A percentile compares a stretch with the other conserved stretches of the same genome.
phyloP scores from a whole-genome alignment of 352 stramenopile genomes.

The Phytophthora litchii region DNA sequence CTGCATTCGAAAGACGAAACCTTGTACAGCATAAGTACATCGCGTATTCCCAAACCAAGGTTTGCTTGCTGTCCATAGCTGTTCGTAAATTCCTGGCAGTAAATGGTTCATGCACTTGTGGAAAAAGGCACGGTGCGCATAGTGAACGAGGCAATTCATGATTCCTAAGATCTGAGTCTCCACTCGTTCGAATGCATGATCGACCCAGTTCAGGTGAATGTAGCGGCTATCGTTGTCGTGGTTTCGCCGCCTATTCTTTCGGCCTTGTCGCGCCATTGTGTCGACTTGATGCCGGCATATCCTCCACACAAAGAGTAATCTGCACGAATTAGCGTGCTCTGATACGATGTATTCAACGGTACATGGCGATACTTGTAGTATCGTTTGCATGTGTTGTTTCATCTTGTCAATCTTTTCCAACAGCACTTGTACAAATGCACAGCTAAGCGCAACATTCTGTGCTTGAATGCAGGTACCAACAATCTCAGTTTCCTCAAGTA shows the following conservation, averaged over 20 bases:
- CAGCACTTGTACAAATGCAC: slow-evolving; percentile 71
- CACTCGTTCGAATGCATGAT: slow-evolving; percentile 67
- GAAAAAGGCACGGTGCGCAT: slow-evolving; percentile 60
- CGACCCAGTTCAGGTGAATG: slow-evolving; percentile 70
- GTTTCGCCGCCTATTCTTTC: slow-evolving; percentile 23
- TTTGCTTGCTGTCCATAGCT: slow-evolving; percentile 57
- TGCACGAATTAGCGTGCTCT: slow-evolving; percentile 61
- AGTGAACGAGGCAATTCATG: slow-evolving; percentile 60
- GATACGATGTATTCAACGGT: slow-evolving; percentile 51
- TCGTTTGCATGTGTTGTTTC: slow-evolving; percentile 33
- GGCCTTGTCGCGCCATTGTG: slow-evolving; percentile 41
- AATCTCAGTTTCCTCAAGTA: slow-evolving; percentile 77
- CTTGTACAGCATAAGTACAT: slow-evolving; percentile 67
- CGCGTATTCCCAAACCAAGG: slow-evolving; percentile 67
- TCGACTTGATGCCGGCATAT: slow-evolving; percentile 69
- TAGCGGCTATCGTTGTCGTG: slow-evolving; percentile 25
- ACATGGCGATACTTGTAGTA: slow-evolving; percentile 38
- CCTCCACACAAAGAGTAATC: slow-evolving; percentile 69
- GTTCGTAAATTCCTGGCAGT: slow-evolving; percentile 58
- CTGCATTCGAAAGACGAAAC: slow-evolving; percentile 55
- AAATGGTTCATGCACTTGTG: slow-evolving; percentile 58
- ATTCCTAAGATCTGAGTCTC: slow-evolving; percentile 55
- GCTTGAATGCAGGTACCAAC: slow-evolving; percentile 69
- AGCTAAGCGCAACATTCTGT: slow-evolving; percentile 60
- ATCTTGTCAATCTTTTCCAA: slow-evolving; percentile 64